Base-by-base conservation (phyloP, 2,329 filamentous ascomycete genomes). In the Domatiomyces globalis region DNA sequence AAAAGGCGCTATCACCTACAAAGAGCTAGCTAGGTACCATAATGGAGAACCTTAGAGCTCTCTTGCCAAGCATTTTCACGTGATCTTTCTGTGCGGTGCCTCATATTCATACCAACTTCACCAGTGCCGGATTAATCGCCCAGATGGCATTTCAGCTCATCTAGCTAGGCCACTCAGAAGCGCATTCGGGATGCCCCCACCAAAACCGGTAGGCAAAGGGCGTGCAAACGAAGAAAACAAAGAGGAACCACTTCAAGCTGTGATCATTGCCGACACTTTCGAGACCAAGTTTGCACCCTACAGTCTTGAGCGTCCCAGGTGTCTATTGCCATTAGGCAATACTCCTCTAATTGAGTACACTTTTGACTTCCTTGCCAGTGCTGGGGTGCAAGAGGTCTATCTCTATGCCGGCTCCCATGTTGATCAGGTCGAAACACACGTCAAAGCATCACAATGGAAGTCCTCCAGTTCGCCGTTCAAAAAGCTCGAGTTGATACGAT, bases 311-410 rank as follows among this genome's bases (percentile, higher is more conserved):
- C 85, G 79, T 60, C 92, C 92, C 64, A 79, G 92, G 86, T 96
- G 92, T 72, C 83, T 98, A 29, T 76, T 98, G 5, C 88, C 90
- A 9, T 77, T 98, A 54, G 92, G 87, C 54, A 96, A 96, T 67
- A 89, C 84, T 1, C 90, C 92, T 36, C 75, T 98, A 56, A 94
- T 98, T 70, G 92, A 98, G 68, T 96, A 98, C 67, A 96, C 90
- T 3, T 81, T 96, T 62, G 89, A 96, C 65, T 96, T 95, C 63
- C 81, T 98, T 0, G 88, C 88, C 58, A 90, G 90, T 76, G 88
- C 92, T 53, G 88, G 89, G 52, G 88, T 96, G n/a, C 82, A 92
- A 61, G 87, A 95, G 58, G 85, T 96, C 50, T 94, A 85, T 66
- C 78, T 98, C 53, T 96, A 95, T 71, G 90, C 85, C 61, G 86